Base-by-base conservation (phyloP, 345 rosid species). In the Pistacia atlantica region DNA sequence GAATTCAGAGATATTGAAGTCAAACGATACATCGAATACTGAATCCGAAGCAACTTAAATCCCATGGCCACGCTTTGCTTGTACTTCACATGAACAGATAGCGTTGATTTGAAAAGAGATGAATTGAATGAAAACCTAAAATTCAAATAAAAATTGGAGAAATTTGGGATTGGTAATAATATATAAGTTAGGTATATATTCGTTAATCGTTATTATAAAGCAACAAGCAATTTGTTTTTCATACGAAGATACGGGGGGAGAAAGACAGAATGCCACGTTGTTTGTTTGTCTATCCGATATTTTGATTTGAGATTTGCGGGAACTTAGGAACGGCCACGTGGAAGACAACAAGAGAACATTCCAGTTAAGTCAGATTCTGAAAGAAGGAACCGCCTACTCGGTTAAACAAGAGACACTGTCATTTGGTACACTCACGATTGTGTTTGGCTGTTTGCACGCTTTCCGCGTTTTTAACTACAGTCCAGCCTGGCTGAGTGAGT, bases 11-110 rank as follows among this genome's bases (percentile, higher is more conserved):
- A 37, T 4, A 28, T 60, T n/a, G 62, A 72, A 65, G 77, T 35
- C 46, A 75, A 68, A 48, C 2, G 65, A 76, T 48, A 22, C 54
- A 46, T 63, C 45, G 33, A 28, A 55, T 54, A 45, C 46, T 25
- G 25, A 25, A 25, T 25, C 25, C 25, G 58, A 62, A 62, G 42
- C 57, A 35, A 49, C 73, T 69, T 69, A 7, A 18, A 76, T 70
- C 54, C 81, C 76, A 77, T 74, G 52, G 56, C 67, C 65, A 72
- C 71, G 78, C 79, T 60, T 76, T 76, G 69, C 87, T 76, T 82
- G 31, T 20, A 75, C 84, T 81, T 70, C 67, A 83, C 77, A 73
- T 37, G 42, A 65, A 54, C 70, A 49, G 14, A 16, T 49, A 16
- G 57, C 45, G 37, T 67, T 54, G n/a, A 35, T 72, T 46, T 38